Base-by-base conservation (phyloP, 2,329 filamentous ascomycete genomes). In the Calonectria pseudoreteaudii region DNA sequence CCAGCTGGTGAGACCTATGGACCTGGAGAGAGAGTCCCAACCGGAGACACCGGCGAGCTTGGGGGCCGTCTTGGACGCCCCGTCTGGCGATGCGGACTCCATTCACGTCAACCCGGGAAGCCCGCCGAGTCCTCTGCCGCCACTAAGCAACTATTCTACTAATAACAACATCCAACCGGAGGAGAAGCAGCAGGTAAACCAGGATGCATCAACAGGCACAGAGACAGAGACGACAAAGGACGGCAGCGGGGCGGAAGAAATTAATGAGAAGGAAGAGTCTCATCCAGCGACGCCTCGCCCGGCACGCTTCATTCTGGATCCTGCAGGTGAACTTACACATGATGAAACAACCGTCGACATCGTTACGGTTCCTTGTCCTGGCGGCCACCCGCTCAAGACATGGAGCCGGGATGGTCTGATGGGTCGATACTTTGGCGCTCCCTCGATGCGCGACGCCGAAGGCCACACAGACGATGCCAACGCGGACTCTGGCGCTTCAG, bases 311-410 rank as follows among this genome's bases (percentile, higher is more conserved):
- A 80, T 76, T 26, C 73, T 85, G 41, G 84, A 86, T 65, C 84
- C 84, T 0, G 78, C 75, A 7, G 84, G 84, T 20, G 77, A 82
- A 31, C 75, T 81, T 41, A 86, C 84, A 3, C 81, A 90, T 76
- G 90, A 91, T 72, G 86, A 90, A 77, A 91, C 89, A 0, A 86
- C 83, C 4, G 88, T 90, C 60, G 89, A 91, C 69, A 83, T 91
- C 53, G 84, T 91, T 49, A 86, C 88, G 8, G 86, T 91, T 8
- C 88, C 90, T 0, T 91, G 89, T 74, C 86, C 89, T 0, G 89
- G 89, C 0, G 89, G 87, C 0, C 86, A 90, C 49, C 84, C 88
- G 1, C 80, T 90, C n/a, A 85, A 87, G 30, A 90, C 88, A 28
- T 91, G 89, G 89, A 87, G 84, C 38, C 85, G 87, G 18, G 88